Percentiles rank a stretch among this genome's conserved stretches.
phyloP scores from a whole-genome alignment of 2,329 filamentous ascomycete species.

The Phyllosticta citriasiana region DNA sequence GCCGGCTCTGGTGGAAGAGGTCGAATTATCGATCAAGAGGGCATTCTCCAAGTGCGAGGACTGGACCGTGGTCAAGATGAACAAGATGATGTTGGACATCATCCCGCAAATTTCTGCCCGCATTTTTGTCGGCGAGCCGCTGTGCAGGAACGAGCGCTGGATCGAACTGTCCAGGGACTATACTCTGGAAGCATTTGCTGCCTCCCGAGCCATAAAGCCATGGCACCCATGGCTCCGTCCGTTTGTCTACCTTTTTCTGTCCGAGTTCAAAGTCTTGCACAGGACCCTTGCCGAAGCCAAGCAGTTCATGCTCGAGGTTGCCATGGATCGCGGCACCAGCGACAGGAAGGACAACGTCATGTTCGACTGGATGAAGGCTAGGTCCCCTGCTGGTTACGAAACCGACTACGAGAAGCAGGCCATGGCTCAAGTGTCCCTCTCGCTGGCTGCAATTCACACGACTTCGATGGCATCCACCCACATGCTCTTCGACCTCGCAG shows the following conservation, averaged over 20 bases:
- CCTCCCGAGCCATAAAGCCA: constrained; percentile 5
- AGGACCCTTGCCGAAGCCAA: constrained; percentile 8
- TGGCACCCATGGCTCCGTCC: constrained; percentile 10
- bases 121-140: constrained; percentile 39
- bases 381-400: constrained; percentile 8
- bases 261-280: constrained; percentile 9
- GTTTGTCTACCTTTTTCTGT: not conserved
- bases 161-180: constrained; percentile 40
- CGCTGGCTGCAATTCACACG: constrained; percentile 17
- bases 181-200: constrained; percentile 19
- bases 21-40: constrained; percentile 19
- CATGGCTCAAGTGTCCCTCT: constrained; percentile 9
- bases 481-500: constrained; percentile 13
- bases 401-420: constrained; percentile 4
- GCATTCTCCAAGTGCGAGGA: constrained; percentile 23
- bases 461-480: constrained; percentile 14
- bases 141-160: constrained; percentile 37
- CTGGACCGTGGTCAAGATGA: constrained; percentile 30
- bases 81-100: constrained; percentile 34
- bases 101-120: constrained; percentile 39
- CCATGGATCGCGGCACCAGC: constrained; percentile 3
- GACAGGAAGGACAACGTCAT: not conserved
- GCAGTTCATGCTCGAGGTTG: constrained; percentile 9
- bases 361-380: constrained; percentile 5
- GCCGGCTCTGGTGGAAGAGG: constrained; percentile 20